phyloP scores from a whole-genome alignment of 148 eudicot species.

The Rhododendron mucronatum region DNA sequence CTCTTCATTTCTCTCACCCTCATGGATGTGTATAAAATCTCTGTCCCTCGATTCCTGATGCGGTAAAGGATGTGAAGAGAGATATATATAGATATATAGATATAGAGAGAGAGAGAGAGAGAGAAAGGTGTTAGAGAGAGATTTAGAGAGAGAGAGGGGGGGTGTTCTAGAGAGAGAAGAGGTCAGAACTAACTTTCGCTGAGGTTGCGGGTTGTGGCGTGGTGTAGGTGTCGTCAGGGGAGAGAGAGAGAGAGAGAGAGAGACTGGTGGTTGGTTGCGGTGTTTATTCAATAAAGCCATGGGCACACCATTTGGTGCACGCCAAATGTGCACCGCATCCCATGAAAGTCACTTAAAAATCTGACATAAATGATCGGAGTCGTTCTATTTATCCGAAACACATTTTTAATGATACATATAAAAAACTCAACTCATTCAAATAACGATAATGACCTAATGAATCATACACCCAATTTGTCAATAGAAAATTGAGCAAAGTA shows the following conservation, averaged over 20 bases:
- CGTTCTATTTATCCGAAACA: too few species aligned
- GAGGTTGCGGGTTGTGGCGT: background rate
- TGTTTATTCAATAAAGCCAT: background rate
- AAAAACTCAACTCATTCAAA: too few species aligned
- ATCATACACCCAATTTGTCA: too few species aligned
- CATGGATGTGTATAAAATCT: background rate
- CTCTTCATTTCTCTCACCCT: slow-evolving; percentile 19
- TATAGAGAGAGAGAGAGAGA: background rate
- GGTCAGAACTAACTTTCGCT: background rate
- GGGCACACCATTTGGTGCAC: too few species aligned
- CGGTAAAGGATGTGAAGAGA: background rate
- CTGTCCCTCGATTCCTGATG: background rate
- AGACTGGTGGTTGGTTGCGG: background rate
- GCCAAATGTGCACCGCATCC: too few species aligned
- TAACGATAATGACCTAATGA: too few species aligned
- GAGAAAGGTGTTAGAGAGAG: background rate
- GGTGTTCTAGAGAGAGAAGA: background rate
- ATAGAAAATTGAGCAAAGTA: too few species aligned
- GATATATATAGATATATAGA: too few species aligned
- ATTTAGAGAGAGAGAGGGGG: background rate
- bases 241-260: background rate
- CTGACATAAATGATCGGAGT: too few species aligned
- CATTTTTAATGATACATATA: too few species aligned
- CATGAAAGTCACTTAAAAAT: too few species aligned
- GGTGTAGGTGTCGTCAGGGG: background rate